A percentile compares a stretch with the other conserved stretches of the same genome.
Evolutionary conservation across 305 asterid species (phyloP).

Genomic region (Fraxinus angustifolia): DNA sequence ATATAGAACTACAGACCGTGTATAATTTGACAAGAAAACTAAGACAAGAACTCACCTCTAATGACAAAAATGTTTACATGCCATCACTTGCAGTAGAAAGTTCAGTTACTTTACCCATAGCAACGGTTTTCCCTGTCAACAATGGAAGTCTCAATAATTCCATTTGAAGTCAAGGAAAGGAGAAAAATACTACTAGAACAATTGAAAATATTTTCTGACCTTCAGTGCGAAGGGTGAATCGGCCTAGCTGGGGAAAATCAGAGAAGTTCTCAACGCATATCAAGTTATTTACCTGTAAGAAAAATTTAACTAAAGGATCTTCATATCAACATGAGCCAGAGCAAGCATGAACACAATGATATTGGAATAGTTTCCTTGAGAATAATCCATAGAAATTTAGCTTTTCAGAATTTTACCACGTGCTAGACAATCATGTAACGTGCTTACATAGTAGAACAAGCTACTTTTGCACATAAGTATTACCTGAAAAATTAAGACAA

Average conservation of each 20-base stretch:
- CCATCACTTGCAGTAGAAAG: conserved; percentile 36
- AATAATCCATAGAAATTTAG: neutral
- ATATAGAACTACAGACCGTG: neutral
- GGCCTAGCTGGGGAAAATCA: conserved; percentile 79
- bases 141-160: neutral
- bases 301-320: conserved; percentile 10
- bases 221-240: conserved; percentile 91
- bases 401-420: neutral
- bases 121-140: conserved; percentile 78
- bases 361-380: neutral
- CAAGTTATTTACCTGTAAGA: conserved; percentile 59
- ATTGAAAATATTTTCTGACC: conserved; percentile 41
- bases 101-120: conserved; percentile 74
- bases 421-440: neutral
- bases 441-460: neutral
- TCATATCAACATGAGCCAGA: neutral
- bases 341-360: neutral
- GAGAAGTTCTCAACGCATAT: conserved; percentile 78
- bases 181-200: conserved; percentile 1
- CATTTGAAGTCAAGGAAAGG: neutral
- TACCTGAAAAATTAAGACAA: neutral
- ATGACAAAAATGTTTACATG: conserved; percentile 32
- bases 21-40: neutral
- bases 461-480: neutral
- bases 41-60: conserved; percentile 26